These are phyloP conservation scores for Pisolithus orientalis DNA, from an alignment of 768 basidiomycete genomes.

Conservation along the genomic window DNA sequence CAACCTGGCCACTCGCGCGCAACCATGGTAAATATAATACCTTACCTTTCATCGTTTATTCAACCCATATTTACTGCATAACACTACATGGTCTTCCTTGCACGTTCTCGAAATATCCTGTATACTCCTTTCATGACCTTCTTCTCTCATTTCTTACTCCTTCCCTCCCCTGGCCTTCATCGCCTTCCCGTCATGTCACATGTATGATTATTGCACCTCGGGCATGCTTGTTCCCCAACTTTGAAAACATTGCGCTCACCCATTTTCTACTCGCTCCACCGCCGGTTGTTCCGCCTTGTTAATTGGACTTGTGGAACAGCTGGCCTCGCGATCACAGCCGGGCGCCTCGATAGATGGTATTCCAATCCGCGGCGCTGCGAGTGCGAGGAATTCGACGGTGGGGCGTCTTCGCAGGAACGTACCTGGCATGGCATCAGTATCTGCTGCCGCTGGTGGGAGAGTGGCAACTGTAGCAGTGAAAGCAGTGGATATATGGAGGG, in stretches of 20 bases:
- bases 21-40: constrained; percentile 64
- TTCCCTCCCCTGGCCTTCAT: constrained; percentile 9
- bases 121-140: constrained; percentile 10
- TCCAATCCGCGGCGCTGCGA: constrained; percentile 60
- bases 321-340: constrained; percentile 34
- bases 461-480: constrained; percentile 25
- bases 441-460: constrained; percentile 5
- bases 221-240: neutral
- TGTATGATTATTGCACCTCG: constrained; percentile 1
- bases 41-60: constrained; percentile 22
- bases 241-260: constrained; percentile 33
- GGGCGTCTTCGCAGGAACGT: constrained; percentile 60
- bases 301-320: constrained; percentile 27
- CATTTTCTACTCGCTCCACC: constrained; percentile 26
- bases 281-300: constrained; percentile 17
- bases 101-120: neutral
- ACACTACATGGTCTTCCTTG: constrained; percentile 9
- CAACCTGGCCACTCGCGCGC: constrained; percentile 38
- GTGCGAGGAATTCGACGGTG: constrained; percentile 34
- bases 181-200: constrained; percentile 8
- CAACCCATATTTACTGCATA: constrained; percentile 26
- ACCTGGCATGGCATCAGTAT: constrained; percentile 25
- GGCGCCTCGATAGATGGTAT: constrained; percentile 43
- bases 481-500: constrained; percentile 64
- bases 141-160: constrained; percentile 6